A percentile compares a stretch with the other conserved stretches of the same genome.
Evolutionary conservation across 2,329 filamentous ascomycete species (phyloP).

Genomic region (Fusarium sacchari): DNA sequence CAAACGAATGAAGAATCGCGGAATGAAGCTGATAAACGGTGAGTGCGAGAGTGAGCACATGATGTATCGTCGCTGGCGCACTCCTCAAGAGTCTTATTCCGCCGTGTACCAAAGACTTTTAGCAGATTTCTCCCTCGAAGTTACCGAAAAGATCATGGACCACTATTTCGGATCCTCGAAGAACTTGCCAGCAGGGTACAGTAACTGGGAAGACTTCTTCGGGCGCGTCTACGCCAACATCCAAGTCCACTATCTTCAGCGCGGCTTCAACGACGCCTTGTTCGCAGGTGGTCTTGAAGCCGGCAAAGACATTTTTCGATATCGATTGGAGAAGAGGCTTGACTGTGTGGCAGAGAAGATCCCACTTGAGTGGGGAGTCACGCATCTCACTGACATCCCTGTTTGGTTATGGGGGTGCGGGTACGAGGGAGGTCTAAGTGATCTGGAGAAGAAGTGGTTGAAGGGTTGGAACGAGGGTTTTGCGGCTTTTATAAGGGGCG

Average conservation of each 20-base stretch:
- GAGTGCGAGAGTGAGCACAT: not conserved
- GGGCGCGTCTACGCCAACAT: not conserved
- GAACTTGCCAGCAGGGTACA: not conserved
- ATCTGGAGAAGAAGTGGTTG: not conserved
- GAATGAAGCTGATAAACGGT: not conserved
- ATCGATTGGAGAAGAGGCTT: not conserved
- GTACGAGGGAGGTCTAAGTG: rapidly evolving
- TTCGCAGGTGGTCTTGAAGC: not conserved
- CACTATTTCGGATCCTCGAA: not conserved
- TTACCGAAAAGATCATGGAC: not conserved
- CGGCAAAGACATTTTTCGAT: rapidly evolving
- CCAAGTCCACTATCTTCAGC: not conserved
- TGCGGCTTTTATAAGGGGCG: not conserved
- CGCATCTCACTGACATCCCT: not conserved
- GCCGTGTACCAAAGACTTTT: not conserved
- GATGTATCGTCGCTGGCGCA: not conserved
- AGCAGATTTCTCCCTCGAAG: not conserved
- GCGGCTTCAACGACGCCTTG: not conserved
- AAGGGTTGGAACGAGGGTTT: not conserved
- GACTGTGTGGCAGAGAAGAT: not conserved
- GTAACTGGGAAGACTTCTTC: not conserved
- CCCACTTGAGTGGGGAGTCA: not conserved
- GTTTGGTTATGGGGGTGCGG: not conserved
- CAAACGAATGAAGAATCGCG: not conserved
- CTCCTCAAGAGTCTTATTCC: not conserved